Base-by-base conservation (phyloP, 2,329 filamentous ascomycete genomes). In the Ilyonectria destructans region DNA sequence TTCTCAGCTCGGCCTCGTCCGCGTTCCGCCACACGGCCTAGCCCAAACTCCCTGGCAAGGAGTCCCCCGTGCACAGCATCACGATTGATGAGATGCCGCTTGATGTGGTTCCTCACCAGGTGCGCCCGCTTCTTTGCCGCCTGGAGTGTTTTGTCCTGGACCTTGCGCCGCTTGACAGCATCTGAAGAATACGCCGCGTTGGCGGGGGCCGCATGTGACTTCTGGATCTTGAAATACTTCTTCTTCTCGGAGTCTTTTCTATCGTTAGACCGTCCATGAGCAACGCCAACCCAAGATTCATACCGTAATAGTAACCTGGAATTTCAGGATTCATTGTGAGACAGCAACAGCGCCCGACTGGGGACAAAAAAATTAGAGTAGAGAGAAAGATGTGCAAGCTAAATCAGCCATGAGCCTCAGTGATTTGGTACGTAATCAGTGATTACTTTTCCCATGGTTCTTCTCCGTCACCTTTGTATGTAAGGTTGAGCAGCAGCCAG, bases 151-250 rank as follows among this genome's bases (percentile, higher is more conserved):
- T 78, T 78, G 40, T 86, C 82, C 35, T 87, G 82, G 3, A 82
- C 69, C 67, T 85, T 85, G 59, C 88, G 88, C 70, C 84, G 84
- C 79, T 89, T 91, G 63, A 92, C 87, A 7, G 85, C 85, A 52
- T 88, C 83, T n/a, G 84, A 80, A 9, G 90, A 89, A 82, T 90
- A 92, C 17, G 84, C 80, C 0, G 86, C 83, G 8, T 78, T 80
- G 2, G 81, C 70, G 0, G 89, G 85, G 1, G 88, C 88, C 17
- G 84, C 84, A 62, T 87, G 84, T 45, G 87, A 84, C 52, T 85
- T 86, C 76, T 92, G 88, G 57, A 93, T 87, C 73, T 89, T 91
- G 80, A 93, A 93, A 75, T 93, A 93, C 70, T 89, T 91, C 43
- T 86, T 86, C 78, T 89, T 92, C 49, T 85, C 85, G 15, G 79